Percentiles rank a stretch among this genome's conserved stretches.
Evolutionary conservation across 257 asterid species (phyloP).

Genomic region (Solanum paucissectum): DNA sequence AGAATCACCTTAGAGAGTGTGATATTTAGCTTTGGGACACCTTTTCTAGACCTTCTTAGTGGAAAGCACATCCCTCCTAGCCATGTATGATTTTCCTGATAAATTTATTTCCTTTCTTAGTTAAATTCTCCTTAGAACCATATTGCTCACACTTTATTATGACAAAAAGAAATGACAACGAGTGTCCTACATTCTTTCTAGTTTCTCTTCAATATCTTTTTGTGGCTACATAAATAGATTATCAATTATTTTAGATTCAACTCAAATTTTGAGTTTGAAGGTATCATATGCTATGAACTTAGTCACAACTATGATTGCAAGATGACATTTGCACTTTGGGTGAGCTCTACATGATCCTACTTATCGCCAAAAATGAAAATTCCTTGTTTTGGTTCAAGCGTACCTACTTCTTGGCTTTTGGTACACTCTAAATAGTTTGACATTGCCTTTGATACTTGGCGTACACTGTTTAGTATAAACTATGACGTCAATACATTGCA

Average conservation of each 20-base stretch:
- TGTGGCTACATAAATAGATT: neutral
- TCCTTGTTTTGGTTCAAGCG: neutral
- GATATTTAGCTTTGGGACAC: constrained; percentile 82
- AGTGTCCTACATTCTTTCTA: neutral
- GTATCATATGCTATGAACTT: neutral
- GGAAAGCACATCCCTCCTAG: constrained; percentile 97
- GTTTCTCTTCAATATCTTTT: neutral
- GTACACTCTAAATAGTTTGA: neutral
- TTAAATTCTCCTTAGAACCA: too few species aligned
- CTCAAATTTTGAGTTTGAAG: neutral
- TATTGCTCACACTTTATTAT: too few species aligned
- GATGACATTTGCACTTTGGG: neutral
- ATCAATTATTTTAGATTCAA: neutral
- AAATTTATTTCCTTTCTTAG: too few species aligned
- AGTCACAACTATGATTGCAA: neutral
- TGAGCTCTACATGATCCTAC: neutral
- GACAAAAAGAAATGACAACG: neutral
- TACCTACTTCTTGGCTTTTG: neutral
- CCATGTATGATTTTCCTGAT: constrained; percentile 27
- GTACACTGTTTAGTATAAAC: neutral
- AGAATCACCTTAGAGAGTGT: constrained; percentile 82
- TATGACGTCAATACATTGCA: neutral
- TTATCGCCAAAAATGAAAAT: neutral
- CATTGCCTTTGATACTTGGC: neutral
- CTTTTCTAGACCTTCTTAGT: constrained; percentile 80